Evolutionary conservation across 176 grass and related monocot species (phyloP).

Genomic region (Saccharum officinarum): DNA sequence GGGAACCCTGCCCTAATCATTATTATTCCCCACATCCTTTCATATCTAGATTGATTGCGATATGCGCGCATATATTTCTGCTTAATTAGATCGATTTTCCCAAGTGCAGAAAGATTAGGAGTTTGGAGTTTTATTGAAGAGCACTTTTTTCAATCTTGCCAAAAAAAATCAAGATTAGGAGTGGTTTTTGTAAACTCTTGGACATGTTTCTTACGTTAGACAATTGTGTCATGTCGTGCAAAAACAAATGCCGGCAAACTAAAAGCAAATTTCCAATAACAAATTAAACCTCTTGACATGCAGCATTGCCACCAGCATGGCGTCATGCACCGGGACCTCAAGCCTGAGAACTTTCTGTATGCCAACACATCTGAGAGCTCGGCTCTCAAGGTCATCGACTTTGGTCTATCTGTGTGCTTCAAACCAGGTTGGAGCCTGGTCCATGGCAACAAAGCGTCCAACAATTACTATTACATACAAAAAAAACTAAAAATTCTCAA

Average conservation of each 20-base stretch:
- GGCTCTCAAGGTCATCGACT: slow-evolving; percentile 56
- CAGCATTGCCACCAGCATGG: slow-evolving; percentile 56
- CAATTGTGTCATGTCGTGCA: neutral
- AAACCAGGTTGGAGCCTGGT: slow-evolving; percentile 36
- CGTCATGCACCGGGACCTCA: slow-evolving; percentile 92
- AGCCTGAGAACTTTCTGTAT: slow-evolving; percentile 91
- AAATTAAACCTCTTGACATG: neutral
- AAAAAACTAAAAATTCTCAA: neutral
- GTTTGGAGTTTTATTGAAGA: no score
- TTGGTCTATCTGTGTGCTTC: slow-evolving; percentile 61
- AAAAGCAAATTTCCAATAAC: neutral
- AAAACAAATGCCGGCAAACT: neutral
- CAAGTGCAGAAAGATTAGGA: no score
- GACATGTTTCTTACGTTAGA: no score
- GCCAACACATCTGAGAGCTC: slow-evolving; percentile 50
- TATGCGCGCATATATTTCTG: no score
- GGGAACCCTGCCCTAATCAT: no score
- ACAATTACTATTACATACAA: neutral
- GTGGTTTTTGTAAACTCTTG: no score
- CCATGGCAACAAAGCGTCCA: neutral
- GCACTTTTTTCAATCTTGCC: no score
- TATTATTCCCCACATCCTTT: no score
- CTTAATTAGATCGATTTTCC: no score
- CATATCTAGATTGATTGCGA: no score
- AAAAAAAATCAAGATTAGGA: no score